Percentiles rank a stretch among this genome's conserved stretches.
Conservation (phyloP, 2,329 filamentous ascomycete genomes). For the Zymoseptoria passerinii region DNA sequence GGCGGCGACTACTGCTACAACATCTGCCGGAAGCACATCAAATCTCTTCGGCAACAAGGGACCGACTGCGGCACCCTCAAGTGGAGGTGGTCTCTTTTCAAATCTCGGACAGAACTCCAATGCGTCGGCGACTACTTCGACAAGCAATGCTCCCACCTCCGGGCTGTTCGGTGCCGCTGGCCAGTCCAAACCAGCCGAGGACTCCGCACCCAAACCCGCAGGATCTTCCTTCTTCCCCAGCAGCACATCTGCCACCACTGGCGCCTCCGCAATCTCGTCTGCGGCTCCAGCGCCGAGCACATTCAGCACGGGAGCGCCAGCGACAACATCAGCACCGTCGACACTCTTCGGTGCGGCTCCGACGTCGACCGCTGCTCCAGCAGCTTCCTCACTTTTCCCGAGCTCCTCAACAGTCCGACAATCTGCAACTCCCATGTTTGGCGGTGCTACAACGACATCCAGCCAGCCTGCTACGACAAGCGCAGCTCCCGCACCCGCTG, state of each 20-base stretch:
- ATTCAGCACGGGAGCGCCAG: background rate
- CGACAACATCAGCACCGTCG: background rate
- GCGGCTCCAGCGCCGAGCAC: conserved; percentile 3
- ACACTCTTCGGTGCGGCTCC: background rate
- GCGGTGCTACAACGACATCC: background rate
- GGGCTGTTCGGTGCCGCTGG: background rate
- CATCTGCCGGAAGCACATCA: background rate
- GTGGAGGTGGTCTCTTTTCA: background rate
- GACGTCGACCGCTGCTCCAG: background rate
- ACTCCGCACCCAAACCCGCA: background rate
- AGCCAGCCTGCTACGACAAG: background rate
- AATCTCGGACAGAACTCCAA: background rate
- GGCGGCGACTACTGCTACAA: conserved; percentile 1
- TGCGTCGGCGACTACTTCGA: background rate
- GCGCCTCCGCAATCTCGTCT: background rate
- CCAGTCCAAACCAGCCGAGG: background rate
- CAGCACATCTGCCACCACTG: background rate
- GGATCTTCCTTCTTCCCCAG: background rate
- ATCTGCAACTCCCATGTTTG: background rate
- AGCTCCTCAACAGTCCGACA: background rate
- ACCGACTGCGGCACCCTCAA: background rate
- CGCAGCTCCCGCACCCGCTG: background rate
- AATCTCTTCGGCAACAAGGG: conserved; percentile 4
- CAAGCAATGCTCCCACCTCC: background rate
- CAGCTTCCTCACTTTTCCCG: background rate